A percentile compares a stretch with the other conserved stretches of the same genome.
Conservation (phyloP, 352 stramenopile species). For the Phytophthora constricta region DNA sequence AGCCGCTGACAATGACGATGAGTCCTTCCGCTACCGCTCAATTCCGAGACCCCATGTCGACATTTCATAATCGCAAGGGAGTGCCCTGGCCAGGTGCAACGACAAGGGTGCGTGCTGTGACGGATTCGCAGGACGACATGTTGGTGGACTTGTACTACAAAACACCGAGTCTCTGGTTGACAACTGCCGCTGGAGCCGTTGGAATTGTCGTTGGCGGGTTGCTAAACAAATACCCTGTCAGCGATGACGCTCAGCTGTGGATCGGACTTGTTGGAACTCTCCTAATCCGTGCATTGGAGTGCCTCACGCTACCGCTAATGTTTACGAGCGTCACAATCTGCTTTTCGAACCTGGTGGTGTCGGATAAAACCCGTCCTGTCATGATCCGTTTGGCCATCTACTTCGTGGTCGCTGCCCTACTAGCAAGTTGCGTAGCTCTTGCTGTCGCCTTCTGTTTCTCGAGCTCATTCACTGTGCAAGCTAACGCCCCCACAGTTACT, state of each 20-base stretch:
- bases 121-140: slow-evolving; percentile 46
- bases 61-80: slow-evolving; percentile 53
- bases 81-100: slow-evolving; percentile 22
- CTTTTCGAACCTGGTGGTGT: slow-evolving; percentile 62
- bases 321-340: slow-evolving; percentile 76
- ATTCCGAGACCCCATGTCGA: slow-evolving; percentile 55
- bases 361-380: slow-evolving; percentile 53
- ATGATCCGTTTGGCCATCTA: slow-evolving; percentile 55
- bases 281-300: slow-evolving; percentile 48
- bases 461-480: slow-evolving; percentile 25
- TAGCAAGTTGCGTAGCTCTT: slow-evolving; percentile 48
- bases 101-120: background rate
- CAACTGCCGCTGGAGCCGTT: slow-evolving; percentile 36
- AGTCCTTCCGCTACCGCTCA: slow-evolving; percentile 58
- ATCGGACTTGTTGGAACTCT: slow-evolving; percentile 48
- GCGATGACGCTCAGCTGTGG: slow-evolving; percentile 39
- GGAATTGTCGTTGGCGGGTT: slow-evolving; percentile 46
- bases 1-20: slow-evolving; percentile 65
- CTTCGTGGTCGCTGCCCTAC: slow-evolving; percentile 50
- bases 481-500: slow-evolving; percentile 10
- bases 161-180: slow-evolving; percentile 51
- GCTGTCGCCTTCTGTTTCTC: slow-evolving; percentile 48
- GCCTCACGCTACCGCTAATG: slow-evolving; percentile 67
- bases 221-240: slow-evolving; percentile 41
- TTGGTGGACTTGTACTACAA: slow-evolving; percentile 58